Percentiles rank a stretch among this genome's conserved stretches.
phyloP scores from a whole-genome alignment of 768 basidiomycete genomes.

The Rhizopogon sp. region DNA sequence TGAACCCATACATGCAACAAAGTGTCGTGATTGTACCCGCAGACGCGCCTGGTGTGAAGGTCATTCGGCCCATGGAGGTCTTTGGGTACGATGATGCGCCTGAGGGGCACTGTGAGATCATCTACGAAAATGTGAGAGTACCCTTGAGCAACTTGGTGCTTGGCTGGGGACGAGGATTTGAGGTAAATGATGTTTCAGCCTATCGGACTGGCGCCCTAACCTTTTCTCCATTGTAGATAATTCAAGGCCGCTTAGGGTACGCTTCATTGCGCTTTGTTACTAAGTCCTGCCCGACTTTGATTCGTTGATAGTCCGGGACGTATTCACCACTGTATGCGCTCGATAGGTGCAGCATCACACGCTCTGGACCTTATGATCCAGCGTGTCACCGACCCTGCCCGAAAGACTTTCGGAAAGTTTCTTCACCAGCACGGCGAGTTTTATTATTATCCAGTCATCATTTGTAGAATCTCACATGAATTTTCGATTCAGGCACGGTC shows the following conservation, averaged over 20 bases:
- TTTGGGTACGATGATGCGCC: constrained; percentile 95
- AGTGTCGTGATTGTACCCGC: constrained; percentile 94
- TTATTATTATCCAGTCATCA: background rate
- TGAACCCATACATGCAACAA: constrained; percentile 75
- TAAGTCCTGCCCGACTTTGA: constrained; percentile 1
- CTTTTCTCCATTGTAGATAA: constrained; percentile 45
- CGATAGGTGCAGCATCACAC: constrained; percentile 81
- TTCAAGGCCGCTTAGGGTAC: constrained; percentile 93
- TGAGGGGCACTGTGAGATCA: constrained; percentile 94
- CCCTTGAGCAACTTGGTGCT: constrained; percentile 78
- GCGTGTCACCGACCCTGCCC: constrained; percentile 85
- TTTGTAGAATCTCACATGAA: background rate
- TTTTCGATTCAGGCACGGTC: constrained; percentile 61
- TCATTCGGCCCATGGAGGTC: constrained; percentile 90
- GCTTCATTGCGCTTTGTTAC: constrained; percentile 11
- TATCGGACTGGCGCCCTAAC: background rate
- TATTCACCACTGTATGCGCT: constrained; percentile 97
- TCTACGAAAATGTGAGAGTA: constrained; percentile 92
- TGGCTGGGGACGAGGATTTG: constrained; percentile 95
- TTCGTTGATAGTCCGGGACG: constrained; percentile 69
- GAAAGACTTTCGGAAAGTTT: constrained; percentile 93
- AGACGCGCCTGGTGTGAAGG: constrained; percentile 77
- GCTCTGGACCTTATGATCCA: constrained; percentile 86
- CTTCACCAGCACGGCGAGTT: constrained; percentile 82
- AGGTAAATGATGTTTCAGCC: constrained; percentile 38